Base-by-base conservation (phyloP, 23 red algal genomes). In the Cyanidioschyzon merolae region DNA sequence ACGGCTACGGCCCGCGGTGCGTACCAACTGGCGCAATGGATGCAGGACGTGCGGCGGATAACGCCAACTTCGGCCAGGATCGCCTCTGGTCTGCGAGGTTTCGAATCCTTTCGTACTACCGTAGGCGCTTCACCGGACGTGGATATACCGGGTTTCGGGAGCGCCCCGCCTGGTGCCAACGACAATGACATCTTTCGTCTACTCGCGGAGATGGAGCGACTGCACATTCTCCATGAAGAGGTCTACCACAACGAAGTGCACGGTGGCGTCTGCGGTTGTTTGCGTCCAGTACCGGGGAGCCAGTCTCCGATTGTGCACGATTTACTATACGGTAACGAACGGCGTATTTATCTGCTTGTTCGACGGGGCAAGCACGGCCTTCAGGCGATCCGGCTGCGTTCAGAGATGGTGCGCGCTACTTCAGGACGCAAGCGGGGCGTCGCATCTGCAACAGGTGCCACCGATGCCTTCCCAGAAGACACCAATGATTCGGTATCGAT, bases 1-100 rank as follows among this genome's bases (percentile, higher is more conserved):
- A 82, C 76, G 16, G 63, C 12, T 25, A 58, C 74, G 75, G 57
- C 79, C 50, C 77, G 85, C 76, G 79, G 34, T 40, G 68, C 35
- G 21, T 71, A 71, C 29, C 29, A 27, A 35, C 63, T 71, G 16
- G 32, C 63, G 12, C n/a, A 25, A 35, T 71, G 63, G 63, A 25
- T 71, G n/a, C 21, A 71, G 63, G 63, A 71, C 7, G n/a, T 25
- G n/a, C 21, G 21, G 12, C n/a, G 63, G 12, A 27, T 71, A 7
- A 71, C 63, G 29, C 63, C 63, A 25, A 71, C 63, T 3, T 25
- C 63, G n/a, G 32, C n/a, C 3, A 7, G 63, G 12, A 35, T 35
- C n/a, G 63, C 63, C 12, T 7, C 63, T 7, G 63, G 63, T 7
- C 63, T 71, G 29, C 63, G 63, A 25, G 63, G 63, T 71, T 71